Evolutionary conservation across 1,284 basidiomycete genomes (phyloP), one percentile per base, ranked within the genome.

Genomic region (Apiotrichum gamsii): DNA sequence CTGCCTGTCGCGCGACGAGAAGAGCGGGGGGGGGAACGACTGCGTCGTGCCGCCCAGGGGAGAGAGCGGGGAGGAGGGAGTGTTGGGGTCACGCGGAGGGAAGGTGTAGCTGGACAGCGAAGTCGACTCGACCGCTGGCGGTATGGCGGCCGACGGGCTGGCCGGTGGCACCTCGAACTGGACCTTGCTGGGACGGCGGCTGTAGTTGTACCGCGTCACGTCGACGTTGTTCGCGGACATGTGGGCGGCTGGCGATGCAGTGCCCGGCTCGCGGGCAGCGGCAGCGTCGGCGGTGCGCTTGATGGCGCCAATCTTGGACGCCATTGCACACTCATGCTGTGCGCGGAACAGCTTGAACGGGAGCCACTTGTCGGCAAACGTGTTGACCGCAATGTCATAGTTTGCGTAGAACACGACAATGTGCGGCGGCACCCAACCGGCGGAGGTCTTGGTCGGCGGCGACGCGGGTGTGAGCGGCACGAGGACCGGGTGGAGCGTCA

Each of bases 301-400:
- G 36, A 52, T 34, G 4, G 39, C 29, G 15, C 47, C 47, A n/a
- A 65, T 55, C 29, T 60, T 60, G n/a, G 58, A 58, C 5, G 62
- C 60, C 67, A 69, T 63, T 40, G 74, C 68, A 47, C 70, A 74
- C 20, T 73, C 68, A 52, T 69, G 65, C 40, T 74, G 70, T 4
- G 72, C 71, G 13, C 70, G 62, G 60, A 72, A 74, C 6, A 76
- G 60, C 15, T 60, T 51, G 61, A 74, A 75, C n/a, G 74, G 72
- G 35, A 72, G 53, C 72, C 73, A 75, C 44, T 68, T 64, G 36
- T 72, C 61, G 9, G 64, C 67, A 35, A 70, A 68, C 1, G 69
- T 65, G 39, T 70, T 69, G 50, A 70, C 64, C 3, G 73, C 68
- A 1, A 70, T 63, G 24, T 74, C 68, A 34, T 75, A 67, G 47